Evolutionary conservation across 139 green algal genomes (phyloP).

Genomic region (Chlorella sp.): DNA sequence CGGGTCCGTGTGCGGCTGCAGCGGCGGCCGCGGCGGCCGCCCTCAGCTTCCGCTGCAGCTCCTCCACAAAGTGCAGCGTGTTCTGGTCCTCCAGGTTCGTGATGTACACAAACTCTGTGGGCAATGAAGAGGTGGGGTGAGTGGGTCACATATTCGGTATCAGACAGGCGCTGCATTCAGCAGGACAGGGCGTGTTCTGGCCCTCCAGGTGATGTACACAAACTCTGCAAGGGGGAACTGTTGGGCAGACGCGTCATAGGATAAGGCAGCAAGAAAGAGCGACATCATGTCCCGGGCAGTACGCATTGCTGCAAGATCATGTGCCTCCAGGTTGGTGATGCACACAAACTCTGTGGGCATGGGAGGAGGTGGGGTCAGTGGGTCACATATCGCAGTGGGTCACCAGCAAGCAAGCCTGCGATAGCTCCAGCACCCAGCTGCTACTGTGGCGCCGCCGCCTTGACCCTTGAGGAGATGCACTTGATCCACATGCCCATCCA

Average conservation of each 20-base stretch:
- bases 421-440: too few relatives aligned
- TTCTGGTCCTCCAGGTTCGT: constrained; percentile 51
- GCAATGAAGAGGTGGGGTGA: not conserved
- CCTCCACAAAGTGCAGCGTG: constrained; percentile 39
- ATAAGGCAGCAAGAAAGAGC: too few relatives aligned
- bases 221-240: too few relatives aligned
- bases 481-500: too few relatives aligned
- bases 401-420: too few relatives aligned
- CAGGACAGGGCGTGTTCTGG: not conserved
- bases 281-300: too few relatives aligned
- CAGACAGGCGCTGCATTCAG: not conserved
- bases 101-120: constrained; percentile 44
- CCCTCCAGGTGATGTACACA: constrained; percentile 53
- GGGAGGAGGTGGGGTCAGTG: not conserved
- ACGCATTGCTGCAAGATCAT: too few relatives aligned
- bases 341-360: constrained; percentile 32
- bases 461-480: too few relatives aligned
- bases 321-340: constrained; percentile 50
- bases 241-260: too few relatives aligned
- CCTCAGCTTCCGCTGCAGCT: constrained; percentile 42
- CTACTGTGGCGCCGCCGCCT: too few relatives aligned
- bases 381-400: not conserved
- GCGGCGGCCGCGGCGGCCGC: not conserved
- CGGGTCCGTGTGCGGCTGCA: not conserved
- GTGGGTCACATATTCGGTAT: not conserved